Evolutionary conservation across 2,329 filamentous ascomycete species (phyloP).

Genomic region (Xylariaceae sp.): DNA sequence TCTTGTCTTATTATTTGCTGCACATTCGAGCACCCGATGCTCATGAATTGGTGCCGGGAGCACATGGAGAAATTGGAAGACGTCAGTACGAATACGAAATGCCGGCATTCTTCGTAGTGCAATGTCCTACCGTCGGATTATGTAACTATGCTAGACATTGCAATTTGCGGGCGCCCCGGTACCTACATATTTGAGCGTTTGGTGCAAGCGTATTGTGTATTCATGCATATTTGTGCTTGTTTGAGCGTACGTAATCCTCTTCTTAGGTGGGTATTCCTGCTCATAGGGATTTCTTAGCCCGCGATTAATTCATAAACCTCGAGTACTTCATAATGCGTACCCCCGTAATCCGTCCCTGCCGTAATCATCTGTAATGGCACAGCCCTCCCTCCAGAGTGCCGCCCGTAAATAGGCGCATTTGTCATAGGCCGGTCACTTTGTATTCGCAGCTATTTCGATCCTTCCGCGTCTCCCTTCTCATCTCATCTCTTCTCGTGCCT

Average conservation of each 20-base stretch:
- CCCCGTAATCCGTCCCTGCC: too few species aligned
- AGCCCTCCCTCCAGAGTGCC: neutral
- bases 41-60: neutral
- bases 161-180: too few species aligned
- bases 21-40: neutral
- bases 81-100: slow-evolving; percentile 9
- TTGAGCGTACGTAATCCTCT: too few species aligned
- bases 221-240: too few species aligned
- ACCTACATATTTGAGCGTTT: too few species aligned
- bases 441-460: neutral
- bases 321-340: too few species aligned
- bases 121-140: neutral
- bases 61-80: slow-evolving; percentile 6
- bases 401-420: neutral
- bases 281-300: too few species aligned
- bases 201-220: too few species aligned
- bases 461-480: neutral
- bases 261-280: too few species aligned
- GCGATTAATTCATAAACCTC: too few species aligned
- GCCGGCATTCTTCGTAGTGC: neutral
- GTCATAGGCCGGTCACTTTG: neutral
- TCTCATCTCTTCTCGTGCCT: neutral
- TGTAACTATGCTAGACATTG: too few species aligned
- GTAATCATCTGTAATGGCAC: neutral
- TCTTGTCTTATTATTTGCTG: neutral